These are phyloP conservation scores for Emmonsiellopsis sp. DNA, from an alignment of 2,329 filamentous ascomycete genomes.

Conservation along the genomic window DNA sequence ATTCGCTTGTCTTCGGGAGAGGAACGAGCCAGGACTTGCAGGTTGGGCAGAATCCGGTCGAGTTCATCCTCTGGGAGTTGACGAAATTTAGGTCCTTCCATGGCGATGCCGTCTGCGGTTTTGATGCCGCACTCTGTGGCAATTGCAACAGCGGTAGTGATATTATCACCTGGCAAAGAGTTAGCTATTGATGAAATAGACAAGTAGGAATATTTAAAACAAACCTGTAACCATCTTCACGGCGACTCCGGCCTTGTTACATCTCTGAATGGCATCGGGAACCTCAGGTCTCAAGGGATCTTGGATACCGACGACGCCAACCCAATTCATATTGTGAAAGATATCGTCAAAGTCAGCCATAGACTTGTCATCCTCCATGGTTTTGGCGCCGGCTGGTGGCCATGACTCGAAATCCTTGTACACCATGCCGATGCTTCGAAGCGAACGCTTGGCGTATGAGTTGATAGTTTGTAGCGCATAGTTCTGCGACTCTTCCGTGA, in stretches of 20 bases:
- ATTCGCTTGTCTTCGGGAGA: slow-evolving; percentile 60
- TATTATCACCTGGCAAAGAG: slow-evolving; percentile 46
- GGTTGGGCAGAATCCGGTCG: slow-evolving; percentile 47
- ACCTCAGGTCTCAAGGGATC: slow-evolving; percentile 64
- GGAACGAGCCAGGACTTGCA: slow-evolving; percentile 57
- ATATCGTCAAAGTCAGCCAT: slow-evolving; percentile 59
- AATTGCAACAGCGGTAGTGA: slow-evolving; percentile 64
- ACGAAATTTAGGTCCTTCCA: slow-evolving; percentile 62
- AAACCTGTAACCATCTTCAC: slow-evolving; percentile 62
- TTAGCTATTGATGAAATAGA: neutral
- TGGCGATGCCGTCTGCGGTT: slow-evolving; percentile 49
- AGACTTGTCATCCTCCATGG: slow-evolving; percentile 51
- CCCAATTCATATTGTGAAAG: slow-evolving; percentile 63
- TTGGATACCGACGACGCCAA: slow-evolving; percentile 65
- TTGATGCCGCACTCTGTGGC: slow-evolving; percentile 65
- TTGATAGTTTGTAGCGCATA: slow-evolving; percentile 28
- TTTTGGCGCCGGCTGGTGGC: slow-evolving; percentile 52
- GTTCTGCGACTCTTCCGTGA: slow-evolving; percentile 21
- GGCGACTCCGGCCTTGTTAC: slow-evolving; percentile 58
- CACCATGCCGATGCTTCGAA: slow-evolving; percentile 66
- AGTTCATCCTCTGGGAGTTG: slow-evolving; percentile 52
- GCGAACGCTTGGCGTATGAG: slow-evolving; percentile 45
- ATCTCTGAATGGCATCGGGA: slow-evolving; percentile 56
- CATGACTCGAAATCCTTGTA: slow-evolving; percentile 64
- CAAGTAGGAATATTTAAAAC: neutral